Percentiles rank a stretch among this genome's conserved stretches.
Evolutionary conservation across 495 filamentous ascomycete species (phyloP).

Genomic region (Parathielavia hyrcaniae): DNA sequence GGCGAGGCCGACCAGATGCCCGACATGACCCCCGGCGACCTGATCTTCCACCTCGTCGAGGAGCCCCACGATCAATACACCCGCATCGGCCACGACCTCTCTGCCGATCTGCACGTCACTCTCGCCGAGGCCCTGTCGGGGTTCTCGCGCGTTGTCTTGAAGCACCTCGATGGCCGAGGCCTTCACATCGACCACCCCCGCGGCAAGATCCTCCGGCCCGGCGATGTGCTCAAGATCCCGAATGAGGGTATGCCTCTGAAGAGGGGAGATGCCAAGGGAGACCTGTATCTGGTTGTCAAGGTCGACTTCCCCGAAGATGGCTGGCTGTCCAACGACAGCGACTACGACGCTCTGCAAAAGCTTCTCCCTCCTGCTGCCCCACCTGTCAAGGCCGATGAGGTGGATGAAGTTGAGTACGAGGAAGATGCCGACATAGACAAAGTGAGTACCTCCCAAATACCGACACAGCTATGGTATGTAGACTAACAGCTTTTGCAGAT

Average conservation of each 20-base stretch:
- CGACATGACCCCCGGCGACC: slow-evolving; percentile 84
- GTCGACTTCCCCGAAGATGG: slow-evolving; percentile 82
- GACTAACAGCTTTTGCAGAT: slow-evolving; percentile 42
- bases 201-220: slow-evolving; percentile 71
- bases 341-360: slow-evolving; percentile 61
- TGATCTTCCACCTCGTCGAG: slow-evolving; percentile 81
- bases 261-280: slow-evolving; percentile 72
- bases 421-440: slow-evolving; percentile 73
- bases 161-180: slow-evolving; percentile 89
- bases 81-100: slow-evolving; percentile 76
- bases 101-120: slow-evolving; percentile 68
- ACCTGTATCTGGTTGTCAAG: slow-evolving; percentile 80
- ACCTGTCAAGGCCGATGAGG: slow-evolving; percentile 58
- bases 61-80: slow-evolving; percentile 73
- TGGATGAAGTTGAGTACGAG: slow-evolving; percentile 84
- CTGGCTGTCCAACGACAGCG: slow-evolving; percentile 66
- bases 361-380: slow-evolving; percentile 59
- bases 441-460: slow-evolving; percentile 42
- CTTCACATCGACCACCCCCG: slow-evolving; percentile 70
- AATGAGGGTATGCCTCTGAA: slow-evolving; percentile 95
- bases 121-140: slow-evolving; percentile 80
- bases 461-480: neutral
- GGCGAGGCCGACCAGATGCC: slow-evolving; percentile 94
- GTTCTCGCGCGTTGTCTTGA: slow-evolving; percentile 83
- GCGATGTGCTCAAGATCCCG: slow-evolving; percentile 72